Base-by-base conservation (phyloP, 2,329 filamentous ascomycete species). In the Ceratocystis ficicola region DNA sequence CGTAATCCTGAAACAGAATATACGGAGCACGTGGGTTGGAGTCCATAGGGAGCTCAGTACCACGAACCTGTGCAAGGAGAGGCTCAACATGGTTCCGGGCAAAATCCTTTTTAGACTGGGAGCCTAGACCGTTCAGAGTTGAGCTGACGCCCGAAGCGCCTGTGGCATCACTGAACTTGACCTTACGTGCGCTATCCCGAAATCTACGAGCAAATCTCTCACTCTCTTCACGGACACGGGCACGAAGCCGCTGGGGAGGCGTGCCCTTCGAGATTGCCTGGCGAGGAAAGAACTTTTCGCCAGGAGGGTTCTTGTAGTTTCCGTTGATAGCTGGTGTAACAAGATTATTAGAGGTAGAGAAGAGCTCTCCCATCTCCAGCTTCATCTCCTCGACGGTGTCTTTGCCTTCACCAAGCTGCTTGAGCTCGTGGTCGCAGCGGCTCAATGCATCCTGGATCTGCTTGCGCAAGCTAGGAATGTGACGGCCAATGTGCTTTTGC, bases 251-350 rank as follows among this genome's bases (percentile, higher is more conserved):
- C 66, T 81, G 79, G 0, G 79, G 76, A 0, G 79, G 80, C 0
- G 79, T 81, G 28, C 79, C 80, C 67, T 77, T 77, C 12, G 79
- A 77, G 55, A 75, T 78, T 2, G 78, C 79, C 10, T 79, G 78
- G 7, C 78, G 74, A 5, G 79, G 75, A 70, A 81, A 81, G 73
- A 81, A 81, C 64, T 74, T 75, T 70, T 80, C 79, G 66, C 78
- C 77, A 17, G 80, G 78, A 0, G 79, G 79, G 67, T 81, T 81
- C 74, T 81, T 81, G 76, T 81, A 81, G 73, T 80, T 80, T 62
- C 79, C 80, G 64, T 81, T 79, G 30, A 81, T 78, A 48, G 80
- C 79, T 2, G 79, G 79, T 0, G 78, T 80, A 46, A 81, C 78
- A n/a, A 81, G 75, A 64, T 81, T 80, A 72, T 80, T 80, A 41